Conservation (phyloP, 768 basidiomycete genomes). For the Pleurotus tuber-regium region DNA sequence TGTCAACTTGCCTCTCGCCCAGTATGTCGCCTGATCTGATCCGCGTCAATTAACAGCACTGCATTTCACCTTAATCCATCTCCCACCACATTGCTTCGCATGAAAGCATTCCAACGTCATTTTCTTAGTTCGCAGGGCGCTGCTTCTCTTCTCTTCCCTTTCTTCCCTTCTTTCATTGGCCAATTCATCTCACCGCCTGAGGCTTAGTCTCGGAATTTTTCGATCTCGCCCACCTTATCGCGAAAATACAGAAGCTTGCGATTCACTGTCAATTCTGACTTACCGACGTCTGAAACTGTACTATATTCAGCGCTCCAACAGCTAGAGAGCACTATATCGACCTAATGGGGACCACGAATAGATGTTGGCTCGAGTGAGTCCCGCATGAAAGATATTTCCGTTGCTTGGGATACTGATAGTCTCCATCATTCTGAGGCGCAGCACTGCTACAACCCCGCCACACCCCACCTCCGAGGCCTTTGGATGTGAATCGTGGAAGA, state of each 20-base stretch:
- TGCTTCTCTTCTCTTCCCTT: constrained; percentile 11
- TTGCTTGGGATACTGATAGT: not conserved
- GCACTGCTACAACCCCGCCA: not conserved
- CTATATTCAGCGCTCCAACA: not conserved
- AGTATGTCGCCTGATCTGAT: too few species aligned
- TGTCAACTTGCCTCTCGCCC: too few species aligned
- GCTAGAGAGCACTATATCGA: not conserved
- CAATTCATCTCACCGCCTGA: constrained; percentile 9
- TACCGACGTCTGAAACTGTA: constrained; percentile 8
- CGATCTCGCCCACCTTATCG: constrained; percentile 6
- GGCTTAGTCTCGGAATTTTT: constrained; percentile 2
- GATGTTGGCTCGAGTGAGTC: too few species aligned
- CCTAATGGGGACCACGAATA: not conserved
- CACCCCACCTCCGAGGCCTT: not conserved
- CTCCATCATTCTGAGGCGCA: not conserved
- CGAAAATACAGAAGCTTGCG: not conserved
- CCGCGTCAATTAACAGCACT: not conserved
- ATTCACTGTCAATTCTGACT: not conserved
- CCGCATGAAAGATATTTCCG: too few species aligned
- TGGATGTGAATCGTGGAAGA: too few species aligned
- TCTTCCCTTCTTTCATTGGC: constrained; percentile 2
- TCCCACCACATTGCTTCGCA: not conserved
- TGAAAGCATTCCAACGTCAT: not conserved
- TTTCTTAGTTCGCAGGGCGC: not conserved
- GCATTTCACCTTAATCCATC: not conserved